Base-by-base conservation (phyloP, 2,329 filamentous ascomycete species). In the Stachybotrys echinatus region DNA sequence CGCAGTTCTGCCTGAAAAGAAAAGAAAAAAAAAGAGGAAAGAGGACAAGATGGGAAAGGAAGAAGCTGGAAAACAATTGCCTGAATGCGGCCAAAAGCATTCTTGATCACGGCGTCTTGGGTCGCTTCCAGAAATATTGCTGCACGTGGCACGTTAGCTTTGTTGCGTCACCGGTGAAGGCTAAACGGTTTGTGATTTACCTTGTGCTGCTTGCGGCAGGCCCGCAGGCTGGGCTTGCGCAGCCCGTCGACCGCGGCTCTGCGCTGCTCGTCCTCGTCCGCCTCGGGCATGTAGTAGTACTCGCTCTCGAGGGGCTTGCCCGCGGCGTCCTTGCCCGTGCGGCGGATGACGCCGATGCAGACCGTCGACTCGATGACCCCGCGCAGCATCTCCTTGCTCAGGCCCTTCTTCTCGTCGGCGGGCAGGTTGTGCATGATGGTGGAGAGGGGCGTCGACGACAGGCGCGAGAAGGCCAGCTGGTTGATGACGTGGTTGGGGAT, bases 191-290 rank as follows among this genome's bases (percentile, higher is more conserved):
- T n/a, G 48, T 38, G 54, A 68, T 75, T 64, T 80, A 97, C 92
- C 89, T 97, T 97, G 71, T 99, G 94, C 65, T 94, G 89, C 73
- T 96, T 97, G 62, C 94, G 82, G 64, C 94, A 96, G 63, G 85
- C 87, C 57, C 94, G 80, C 61, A 99, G 73, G 60, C 90, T 94
- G 42, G 92, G 92, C 71, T 95, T 96, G 50, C 90, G 81, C 65
- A 96, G 74, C 48, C 89, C 89, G 57, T 92, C 85, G 2, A 92
- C 89, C 14, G 96, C 90, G 20, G 91, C 88, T 48, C 89, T 81
- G 47, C 88, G 83, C 63, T 87, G 82, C 55, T 85, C 80, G 63
- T 97, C 91, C 3, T 79, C 75, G 64, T 99, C 94, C 61, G 84
- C 79, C 67, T 97, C 92, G 0, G 92, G 88, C 7, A 96, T 77